Base-by-base conservation (phyloP, 2,329 filamentous ascomycete species). In the Diaporthe citriasiana region DNA sequence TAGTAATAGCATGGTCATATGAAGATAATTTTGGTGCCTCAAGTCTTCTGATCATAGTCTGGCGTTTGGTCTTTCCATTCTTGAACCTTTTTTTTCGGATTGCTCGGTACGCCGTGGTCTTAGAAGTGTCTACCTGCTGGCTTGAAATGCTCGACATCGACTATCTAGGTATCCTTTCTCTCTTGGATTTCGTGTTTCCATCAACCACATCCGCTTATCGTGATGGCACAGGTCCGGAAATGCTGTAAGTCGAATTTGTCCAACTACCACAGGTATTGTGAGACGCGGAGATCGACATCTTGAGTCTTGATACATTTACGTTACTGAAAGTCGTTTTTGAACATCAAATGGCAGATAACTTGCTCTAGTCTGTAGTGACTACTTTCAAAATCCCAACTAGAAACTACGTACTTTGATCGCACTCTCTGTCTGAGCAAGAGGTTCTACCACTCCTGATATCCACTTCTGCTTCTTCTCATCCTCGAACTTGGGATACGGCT, bases 401-500 rank as follows among this genome's bases (percentile, higher is more conserved):
- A 50, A 53, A 25, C 33, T 53, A 12, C 63, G 33, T 15, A 68
- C 63, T 53, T 53, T 68, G 63, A 68, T 68, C 35, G 27, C 57
- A 50, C 68, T 68, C 71, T 79, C 78, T 42, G 70, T 73, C 40
- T 42, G 70, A 55, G 75, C 75, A n/a, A 80, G 70, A 15, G 76
- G 75, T 45, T 68, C 70, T 69, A 78, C 76, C 17, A 74, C 76
- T 17, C 56, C 65, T 25, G 66, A 27, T 38, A 88, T 83, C 85
- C 85, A 87, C 27, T 79, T 78, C 77, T 85, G 84, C 82, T 87
- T 87, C 79, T 85, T 84, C 50, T 78, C 79, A 74, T 85, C 84
- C 2, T 79, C 75, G 76, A 85, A 91, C 76, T 83, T 80, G 0
- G 89, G 89, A 76, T 89, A 90, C 22, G 89, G 89, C 68, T 86